Percentiles rank a stretch among this genome's conserved stretches.
Evolutionary conservation across 2,329 filamentous ascomycete genomes (phyloP).

Genomic region (Colletotrichum sp.): DNA sequence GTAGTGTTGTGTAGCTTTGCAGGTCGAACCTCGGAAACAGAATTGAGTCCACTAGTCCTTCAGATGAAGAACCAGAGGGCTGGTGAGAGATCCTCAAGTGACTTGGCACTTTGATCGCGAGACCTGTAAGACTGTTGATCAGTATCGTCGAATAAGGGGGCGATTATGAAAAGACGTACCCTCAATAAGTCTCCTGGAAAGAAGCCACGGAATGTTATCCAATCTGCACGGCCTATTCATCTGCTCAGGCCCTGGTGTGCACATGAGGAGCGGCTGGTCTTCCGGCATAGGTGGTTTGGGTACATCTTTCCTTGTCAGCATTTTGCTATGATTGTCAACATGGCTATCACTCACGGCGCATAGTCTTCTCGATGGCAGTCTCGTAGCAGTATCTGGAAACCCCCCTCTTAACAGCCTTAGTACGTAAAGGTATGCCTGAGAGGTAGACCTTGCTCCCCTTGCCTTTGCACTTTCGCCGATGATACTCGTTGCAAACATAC

Average conservation of each 20-base stretch:
- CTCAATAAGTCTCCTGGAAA: accelerated
- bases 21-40: accelerated
- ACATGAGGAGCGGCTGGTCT: not conserved
- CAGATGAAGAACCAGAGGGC: accelerated
- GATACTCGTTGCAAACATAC: not conserved
- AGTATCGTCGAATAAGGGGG: accelerated
- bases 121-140: accelerated
- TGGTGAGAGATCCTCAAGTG: accelerated
- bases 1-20: not conserved
- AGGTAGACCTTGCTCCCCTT: not conserved
- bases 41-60: not conserved
- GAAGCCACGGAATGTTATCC: not conserved
- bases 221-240: accelerated
- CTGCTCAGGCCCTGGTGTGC: not conserved
- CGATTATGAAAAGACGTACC: accelerated
- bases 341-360: not conserved
- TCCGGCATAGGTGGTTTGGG: accelerated
- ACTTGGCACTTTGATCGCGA: not conserved
- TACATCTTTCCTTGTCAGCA: not conserved
- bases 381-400: not conserved
- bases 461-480: not conserved
- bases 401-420: not conserved
- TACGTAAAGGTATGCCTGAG: not conserved
- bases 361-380: not conserved
- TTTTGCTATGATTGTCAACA: accelerated